phyloP scores from a whole-genome alignment of 1,284 basidiomycete species.

The Wallemia mellicola region DNA sequence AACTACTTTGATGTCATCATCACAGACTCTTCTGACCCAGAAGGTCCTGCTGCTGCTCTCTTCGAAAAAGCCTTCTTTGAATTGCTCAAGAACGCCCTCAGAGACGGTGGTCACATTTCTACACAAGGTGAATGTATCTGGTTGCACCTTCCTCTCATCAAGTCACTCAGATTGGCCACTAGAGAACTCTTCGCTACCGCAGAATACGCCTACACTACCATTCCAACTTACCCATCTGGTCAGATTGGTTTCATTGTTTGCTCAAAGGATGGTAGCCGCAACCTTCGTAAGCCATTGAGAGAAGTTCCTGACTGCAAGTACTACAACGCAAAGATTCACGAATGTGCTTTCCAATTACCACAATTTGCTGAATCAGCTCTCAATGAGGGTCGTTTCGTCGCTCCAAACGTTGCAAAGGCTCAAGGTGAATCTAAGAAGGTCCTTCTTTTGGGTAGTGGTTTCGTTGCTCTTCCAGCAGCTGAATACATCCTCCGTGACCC shows the following conservation, averaged over 20 bases:
- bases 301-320: constrained; percentile 43
- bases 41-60: constrained; percentile 74
- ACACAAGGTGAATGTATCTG: constrained; percentile 92
- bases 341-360: constrained; percentile 59
- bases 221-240: constrained; percentile 89
- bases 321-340: constrained; percentile 62
- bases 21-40: constrained; percentile 94
- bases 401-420: constrained; percentile 1
- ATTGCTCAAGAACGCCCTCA: constrained; percentile 63
- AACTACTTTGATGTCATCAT: constrained; percentile 90
- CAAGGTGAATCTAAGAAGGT: constrained; percentile 28
- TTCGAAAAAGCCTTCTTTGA: constrained; percentile 97
- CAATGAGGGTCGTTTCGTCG: constrained; percentile 23
- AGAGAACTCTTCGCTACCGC: constrained; percentile 49
- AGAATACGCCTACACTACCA: constrained; percentile 85
- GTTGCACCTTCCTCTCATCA: constrained; percentile 75
- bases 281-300: constrained; percentile 36
- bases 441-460: constrained; percentile 74
- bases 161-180: constrained; percentile 41
- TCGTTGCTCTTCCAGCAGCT: constrained; percentile 74
- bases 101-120: constrained; percentile 72
- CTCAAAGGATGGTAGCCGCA: constrained; percentile 41
- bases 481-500: constrained; percentile 69
- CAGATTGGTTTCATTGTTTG: constrained; percentile 90
- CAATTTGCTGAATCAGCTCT: constrained; percentile 58